Conservation (phyloP, 352 stramenopile genomes). For the Pythium scleroteichum region DNA sequence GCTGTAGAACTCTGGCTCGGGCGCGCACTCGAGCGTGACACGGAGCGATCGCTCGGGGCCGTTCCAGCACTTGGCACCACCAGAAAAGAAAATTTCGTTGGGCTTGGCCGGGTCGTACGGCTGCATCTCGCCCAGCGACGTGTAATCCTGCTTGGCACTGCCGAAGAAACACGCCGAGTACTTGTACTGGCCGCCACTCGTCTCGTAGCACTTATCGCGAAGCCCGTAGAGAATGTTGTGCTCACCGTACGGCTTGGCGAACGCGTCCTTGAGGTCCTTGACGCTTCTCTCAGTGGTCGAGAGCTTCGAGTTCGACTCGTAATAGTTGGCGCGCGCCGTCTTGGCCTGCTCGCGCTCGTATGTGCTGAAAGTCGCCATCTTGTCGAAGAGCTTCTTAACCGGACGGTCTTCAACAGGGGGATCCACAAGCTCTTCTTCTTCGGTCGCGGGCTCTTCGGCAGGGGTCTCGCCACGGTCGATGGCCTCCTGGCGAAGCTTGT, state of each 20-base stretch:
- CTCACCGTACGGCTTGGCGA: slow-evolving; percentile 63
- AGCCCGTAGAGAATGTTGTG: slow-evolving; percentile 70
- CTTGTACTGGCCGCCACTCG: slow-evolving; percentile 71
- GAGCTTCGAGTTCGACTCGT: slow-evolving; percentile 45
- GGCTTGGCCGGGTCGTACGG: slow-evolving; percentile 26
- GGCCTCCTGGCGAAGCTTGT: slow-evolving; percentile 24
- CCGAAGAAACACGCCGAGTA: slow-evolving; percentile 89
- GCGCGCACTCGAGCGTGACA: slow-evolving; percentile 72
- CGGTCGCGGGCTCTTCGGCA: slow-evolving; percentile 14
- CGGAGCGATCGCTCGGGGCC: slow-evolving; percentile 78
- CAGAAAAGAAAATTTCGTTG: slow-evolving; percentile 55
- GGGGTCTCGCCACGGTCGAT: slow-evolving; percentile 28
- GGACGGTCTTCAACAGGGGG: slow-evolving; percentile 61
- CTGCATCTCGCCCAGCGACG: slow-evolving; percentile 73
- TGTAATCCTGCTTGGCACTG: slow-evolving; percentile 77
- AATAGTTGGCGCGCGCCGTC: slow-evolving; percentile 42
- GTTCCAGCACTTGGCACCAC: slow-evolving; percentile 88
- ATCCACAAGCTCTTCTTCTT: slow-evolving; percentile 36
- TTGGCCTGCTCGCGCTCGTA: slow-evolving; percentile 54
- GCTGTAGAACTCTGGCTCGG: slow-evolving; percentile 55
- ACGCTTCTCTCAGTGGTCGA: slow-evolving; percentile 15
- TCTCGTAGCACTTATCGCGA: slow-evolving; percentile 71
- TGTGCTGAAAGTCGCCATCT: slow-evolving; percentile 38
- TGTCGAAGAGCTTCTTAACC: slow-evolving; percentile 58
- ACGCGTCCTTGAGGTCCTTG: slow-evolving; percentile 31